Conservation (phyloP, 345 rosid species). For the Populus tremula region DNA sequence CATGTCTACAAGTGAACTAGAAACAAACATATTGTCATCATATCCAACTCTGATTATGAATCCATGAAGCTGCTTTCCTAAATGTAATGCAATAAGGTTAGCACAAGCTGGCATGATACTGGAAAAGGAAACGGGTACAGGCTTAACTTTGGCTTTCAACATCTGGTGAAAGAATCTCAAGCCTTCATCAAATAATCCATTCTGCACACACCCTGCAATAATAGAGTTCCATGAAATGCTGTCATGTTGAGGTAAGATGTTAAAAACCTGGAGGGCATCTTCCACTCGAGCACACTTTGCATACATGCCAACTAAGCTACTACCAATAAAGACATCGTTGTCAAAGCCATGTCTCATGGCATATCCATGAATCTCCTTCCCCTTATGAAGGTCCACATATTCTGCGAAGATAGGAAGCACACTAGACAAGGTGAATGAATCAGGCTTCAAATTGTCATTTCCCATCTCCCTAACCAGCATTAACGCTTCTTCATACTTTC, state of each 20-base stretch:
- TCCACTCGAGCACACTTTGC: constrained; percentile 59
- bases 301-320: constrained; percentile 83
- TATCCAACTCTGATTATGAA: constrained; percentile 53
- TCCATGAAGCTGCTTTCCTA: constrained; percentile 86
- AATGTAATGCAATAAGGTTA: constrained; percentile 55
- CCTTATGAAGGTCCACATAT: constrained; percentile 51
- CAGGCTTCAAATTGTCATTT: constrained; percentile 51
- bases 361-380: constrained; percentile 84
- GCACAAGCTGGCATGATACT: constrained; percentile 86
- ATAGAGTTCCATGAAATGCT: constrained; percentile 75
- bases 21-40: constrained; percentile 53
- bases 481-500: constrained; percentile 63
- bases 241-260: constrained; percentile 44
- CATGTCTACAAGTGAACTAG: constrained; percentile 88
- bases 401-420: constrained; percentile 74
- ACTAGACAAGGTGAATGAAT: constrained; percentile 75
- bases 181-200: constrained; percentile 62
- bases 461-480: constrained; percentile 68
- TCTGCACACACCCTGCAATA: constrained; percentile 72
- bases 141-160: constrained; percentile 56
- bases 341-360: constrained; percentile 57
- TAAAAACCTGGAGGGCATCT: constrained; percentile 51
- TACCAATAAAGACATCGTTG: constrained; percentile 49
- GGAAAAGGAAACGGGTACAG: constrained; percentile 60
- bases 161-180: constrained; percentile 56